phyloP scores from a whole-genome alignment of 306 rosid genomes.

The Medicago arabica region DNA sequence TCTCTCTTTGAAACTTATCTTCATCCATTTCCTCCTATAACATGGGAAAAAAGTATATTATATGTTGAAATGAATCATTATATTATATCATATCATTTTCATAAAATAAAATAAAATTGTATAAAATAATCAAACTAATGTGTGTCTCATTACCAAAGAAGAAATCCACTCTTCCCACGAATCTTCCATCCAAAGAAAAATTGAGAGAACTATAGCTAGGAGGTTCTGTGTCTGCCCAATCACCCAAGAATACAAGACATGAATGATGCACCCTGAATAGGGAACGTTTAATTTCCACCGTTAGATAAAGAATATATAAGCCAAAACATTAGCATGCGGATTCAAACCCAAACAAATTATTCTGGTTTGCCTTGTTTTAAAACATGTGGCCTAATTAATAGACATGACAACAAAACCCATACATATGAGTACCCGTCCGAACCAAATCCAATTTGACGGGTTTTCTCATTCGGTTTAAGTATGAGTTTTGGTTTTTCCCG shows the following conservation, averaged over 20 bases:
- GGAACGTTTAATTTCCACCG: constrained; percentile 15
- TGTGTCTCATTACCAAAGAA: constrained; percentile 38
- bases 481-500: too few species aligned
- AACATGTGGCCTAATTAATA: too few species aligned
- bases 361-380: too few species aligned
- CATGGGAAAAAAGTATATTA: background rate
- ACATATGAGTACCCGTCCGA: too few species aligned
- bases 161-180: constrained; percentile 32
- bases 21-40: constrained; percentile 38
- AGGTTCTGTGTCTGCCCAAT: background rate
- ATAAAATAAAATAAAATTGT: background rate
- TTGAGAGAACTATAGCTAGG: background rate
- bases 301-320: background rate
- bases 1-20: constrained; percentile 9
- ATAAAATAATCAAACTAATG: background rate
- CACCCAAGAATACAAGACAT: background rate
- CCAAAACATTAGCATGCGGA: background rate
- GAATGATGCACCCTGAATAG: constrained; percentile 2
- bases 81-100: background rate
- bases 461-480: too few species aligned
- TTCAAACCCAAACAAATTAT: background rate
- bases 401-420: too few species aligned
- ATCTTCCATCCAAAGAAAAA: constrained; percentile 26
- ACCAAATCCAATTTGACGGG: too few species aligned
- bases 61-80: background rate